These are phyloP conservation scores for Curvularia eragrostidis DNA, from an alignment of 2,329 filamentous ascomycete species.

Conservation along the genomic window DNA sequence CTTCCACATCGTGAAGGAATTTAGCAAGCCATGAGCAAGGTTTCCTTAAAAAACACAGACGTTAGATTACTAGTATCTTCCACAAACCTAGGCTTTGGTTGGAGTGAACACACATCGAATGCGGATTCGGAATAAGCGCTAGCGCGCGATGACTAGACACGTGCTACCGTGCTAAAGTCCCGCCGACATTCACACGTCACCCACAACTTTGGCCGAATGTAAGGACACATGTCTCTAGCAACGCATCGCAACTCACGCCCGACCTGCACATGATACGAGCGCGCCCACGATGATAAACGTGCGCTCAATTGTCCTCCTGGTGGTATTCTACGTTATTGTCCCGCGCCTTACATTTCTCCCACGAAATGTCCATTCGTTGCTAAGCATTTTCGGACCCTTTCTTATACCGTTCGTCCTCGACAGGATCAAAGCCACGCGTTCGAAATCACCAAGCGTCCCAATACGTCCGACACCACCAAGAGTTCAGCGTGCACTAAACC, in stretches of 20 bases:
- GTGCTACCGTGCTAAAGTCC: slow-evolving; percentile 20
- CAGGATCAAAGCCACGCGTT: slow-evolving; percentile 66
- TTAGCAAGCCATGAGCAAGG: too few relatives aligned
- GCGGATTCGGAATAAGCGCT: not conserved
- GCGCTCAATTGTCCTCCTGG: slow-evolving; percentile 41
- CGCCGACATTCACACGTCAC: slow-evolving; percentile 16
- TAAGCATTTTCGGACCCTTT: slow-evolving; percentile 70
- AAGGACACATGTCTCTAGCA: slow-evolving; percentile 20
- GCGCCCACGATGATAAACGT: slow-evolving; percentile 40
- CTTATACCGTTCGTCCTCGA: slow-evolving; percentile 70
- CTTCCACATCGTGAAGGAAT: not conserved
- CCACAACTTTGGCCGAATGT: slow-evolving; percentile 12
- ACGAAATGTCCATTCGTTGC: slow-evolving; percentile 40
- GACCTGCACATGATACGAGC: slow-evolving; percentile 15
- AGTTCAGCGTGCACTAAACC: slow-evolving; percentile 64
- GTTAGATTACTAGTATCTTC: not conserved
- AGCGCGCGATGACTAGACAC: slow-evolving; percentile 14
- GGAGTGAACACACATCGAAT: not conserved
- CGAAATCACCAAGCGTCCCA: slow-evolving; percentile 52
- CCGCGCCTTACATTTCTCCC: slow-evolving; percentile 49
- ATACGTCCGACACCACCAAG: slow-evolving; percentile 63
- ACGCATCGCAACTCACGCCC: slow-evolving; percentile 4
- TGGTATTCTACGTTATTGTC: slow-evolving; percentile 46
- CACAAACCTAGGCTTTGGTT: not conserved
- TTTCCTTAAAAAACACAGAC: too few relatives aligned